Evolutionary conservation across 2,329 filamentous ascomycete genomes (phyloP).

Genomic region (Rhexocercosporidium sp.): DNA sequence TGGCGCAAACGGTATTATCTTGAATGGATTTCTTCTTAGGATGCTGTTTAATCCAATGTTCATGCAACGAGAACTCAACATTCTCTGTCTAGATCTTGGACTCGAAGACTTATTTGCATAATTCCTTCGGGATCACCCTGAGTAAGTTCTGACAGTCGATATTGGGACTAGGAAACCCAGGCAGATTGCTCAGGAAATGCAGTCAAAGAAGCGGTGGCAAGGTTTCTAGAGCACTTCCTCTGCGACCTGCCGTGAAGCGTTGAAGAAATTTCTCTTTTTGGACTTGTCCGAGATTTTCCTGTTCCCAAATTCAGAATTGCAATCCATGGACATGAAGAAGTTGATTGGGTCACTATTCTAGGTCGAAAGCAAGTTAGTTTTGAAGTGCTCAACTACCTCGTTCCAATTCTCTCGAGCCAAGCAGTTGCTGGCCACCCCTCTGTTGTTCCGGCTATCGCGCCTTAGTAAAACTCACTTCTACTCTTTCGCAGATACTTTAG

Average conservation of each 20-base stretch:
- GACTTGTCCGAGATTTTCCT: not conserved
- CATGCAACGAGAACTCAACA: too few species aligned
- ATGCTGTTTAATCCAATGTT: too few species aligned
- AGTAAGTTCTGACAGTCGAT: too few species aligned
- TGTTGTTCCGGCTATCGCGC: not conserved
- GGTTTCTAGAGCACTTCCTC: not conserved
- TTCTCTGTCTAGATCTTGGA: too few species aligned
- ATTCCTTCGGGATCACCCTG: too few species aligned
- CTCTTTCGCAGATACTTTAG: not conserved
- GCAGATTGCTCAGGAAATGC: not conserved
- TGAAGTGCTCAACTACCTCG: not conserved
- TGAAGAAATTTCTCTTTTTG: not conserved
- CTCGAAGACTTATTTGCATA: too few species aligned
- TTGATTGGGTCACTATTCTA: not conserved
- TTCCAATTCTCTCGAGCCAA: not conserved
- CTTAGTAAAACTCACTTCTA: not conserved
- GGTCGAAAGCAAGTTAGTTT: not conserved
- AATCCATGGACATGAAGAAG: not conserved
- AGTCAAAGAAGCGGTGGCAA: not conserved
- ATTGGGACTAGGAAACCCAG: not conserved
- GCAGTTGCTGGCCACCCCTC: not conserved
- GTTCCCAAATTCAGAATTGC: not conserved
- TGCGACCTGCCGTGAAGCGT: not conserved
- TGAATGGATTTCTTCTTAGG: too few species aligned
- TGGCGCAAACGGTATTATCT: too few species aligned